phyloP scores from a whole-genome alignment of 2,329 filamentous ascomycete species.

The Trichoderma atrobrunneum region DNA sequence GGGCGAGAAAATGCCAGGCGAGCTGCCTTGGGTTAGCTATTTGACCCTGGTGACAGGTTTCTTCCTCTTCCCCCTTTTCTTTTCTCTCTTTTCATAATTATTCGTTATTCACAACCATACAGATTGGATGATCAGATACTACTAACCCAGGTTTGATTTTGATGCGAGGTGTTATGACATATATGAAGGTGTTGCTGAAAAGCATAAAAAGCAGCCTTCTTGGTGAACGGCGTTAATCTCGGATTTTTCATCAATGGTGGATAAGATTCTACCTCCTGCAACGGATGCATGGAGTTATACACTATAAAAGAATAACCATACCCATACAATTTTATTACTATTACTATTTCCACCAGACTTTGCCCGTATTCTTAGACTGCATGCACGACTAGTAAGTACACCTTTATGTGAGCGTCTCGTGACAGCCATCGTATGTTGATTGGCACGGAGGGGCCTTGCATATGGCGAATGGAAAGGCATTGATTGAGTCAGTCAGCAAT shows the following conservation, averaged over 20 bases:
- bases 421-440: constrained; percentile 2
- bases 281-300: background rate
- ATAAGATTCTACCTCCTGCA: background rate
- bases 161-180: background rate
- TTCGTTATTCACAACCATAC: background rate
- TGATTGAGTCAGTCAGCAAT: background rate
- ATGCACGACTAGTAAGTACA: background rate
- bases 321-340: background rate
- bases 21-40: constrained; percentile 22
- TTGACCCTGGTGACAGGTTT: background rate
- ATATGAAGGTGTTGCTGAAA: background rate
- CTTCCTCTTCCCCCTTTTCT: background rate
- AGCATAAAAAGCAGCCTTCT: background rate
- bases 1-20: constrained; percentile 40
- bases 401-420: background rate
- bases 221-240: background rate
- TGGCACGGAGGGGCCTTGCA: background rate
- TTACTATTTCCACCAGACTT: no score
- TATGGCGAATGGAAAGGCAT: background rate
- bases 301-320: background rate
- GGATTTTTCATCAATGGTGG: background rate
- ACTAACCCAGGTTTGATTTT: background rate
- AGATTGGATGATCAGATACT: constrained; percentile 7
- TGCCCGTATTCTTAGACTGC: background rate
- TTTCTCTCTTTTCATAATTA: background rate